phyloP scores from a whole-genome alignment of 2,329 filamentous ascomycete genomes.

The Laburnicola sp. region DNA sequence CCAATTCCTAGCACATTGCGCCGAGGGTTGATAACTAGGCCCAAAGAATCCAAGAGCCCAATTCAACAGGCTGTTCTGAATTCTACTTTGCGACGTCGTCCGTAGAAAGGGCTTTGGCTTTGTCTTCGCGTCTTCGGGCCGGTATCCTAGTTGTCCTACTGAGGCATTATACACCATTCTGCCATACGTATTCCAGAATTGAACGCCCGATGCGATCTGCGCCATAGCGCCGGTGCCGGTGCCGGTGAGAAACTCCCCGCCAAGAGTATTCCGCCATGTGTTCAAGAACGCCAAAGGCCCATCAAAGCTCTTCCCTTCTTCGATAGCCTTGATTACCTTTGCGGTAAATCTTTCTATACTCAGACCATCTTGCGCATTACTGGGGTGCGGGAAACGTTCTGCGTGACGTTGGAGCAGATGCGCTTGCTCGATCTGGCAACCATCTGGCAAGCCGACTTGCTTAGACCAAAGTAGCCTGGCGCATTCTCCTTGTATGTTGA shows the following conservation, averaged over 20 bases:
- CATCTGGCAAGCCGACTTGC: constrained; percentile 53
- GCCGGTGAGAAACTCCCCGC: constrained; percentile 44
- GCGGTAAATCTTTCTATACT: constrained; percentile 55
- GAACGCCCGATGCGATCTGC: constrained; percentile 54
- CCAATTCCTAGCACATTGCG: constrained; percentile 47
- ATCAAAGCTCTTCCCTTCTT: constrained; percentile 44
- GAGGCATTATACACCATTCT: constrained; percentile 57
- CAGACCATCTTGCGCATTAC: constrained; percentile 51
- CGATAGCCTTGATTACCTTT: constrained; percentile 54
- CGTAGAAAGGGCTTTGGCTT: constrained; percentile 58
- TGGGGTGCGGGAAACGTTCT: constrained; percentile 55
- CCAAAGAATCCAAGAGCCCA: constrained; percentile 60
- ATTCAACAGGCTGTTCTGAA: constrained; percentile 58
- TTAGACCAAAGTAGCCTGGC: constrained; percentile 53
- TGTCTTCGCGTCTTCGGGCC: constrained; percentile 50
- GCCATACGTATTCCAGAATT: constrained; percentile 60
- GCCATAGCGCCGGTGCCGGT: constrained; percentile 56
- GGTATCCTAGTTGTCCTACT: constrained; percentile 54
- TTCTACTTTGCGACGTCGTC: constrained; percentile 59
- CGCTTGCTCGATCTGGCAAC: constrained; percentile 60
- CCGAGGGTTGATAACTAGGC: constrained; percentile 48
- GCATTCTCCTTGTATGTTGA: constrained; percentile 53
- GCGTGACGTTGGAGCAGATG: constrained; percentile 60
- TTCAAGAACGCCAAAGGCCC: constrained; percentile 60
- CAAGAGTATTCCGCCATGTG: constrained; percentile 54